Evolutionary conservation across 176 grass and related monocot genomes (phyloP).

Genomic region (Triticum turgidum): DNA sequence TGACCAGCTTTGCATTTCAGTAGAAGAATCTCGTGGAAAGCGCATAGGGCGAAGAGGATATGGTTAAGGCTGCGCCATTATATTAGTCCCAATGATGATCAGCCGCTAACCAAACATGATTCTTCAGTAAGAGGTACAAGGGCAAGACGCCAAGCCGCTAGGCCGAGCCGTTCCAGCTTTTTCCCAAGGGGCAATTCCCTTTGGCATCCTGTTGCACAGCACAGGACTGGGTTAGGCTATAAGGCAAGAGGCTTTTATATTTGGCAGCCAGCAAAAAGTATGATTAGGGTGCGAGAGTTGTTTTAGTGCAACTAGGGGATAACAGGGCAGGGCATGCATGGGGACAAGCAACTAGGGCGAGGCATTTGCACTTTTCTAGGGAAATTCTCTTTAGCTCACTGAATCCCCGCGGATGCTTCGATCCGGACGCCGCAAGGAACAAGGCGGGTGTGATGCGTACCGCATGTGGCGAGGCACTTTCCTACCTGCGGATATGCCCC

Average conservation of each 20-base stretch:
- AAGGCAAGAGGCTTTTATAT: conserved; percentile 30
- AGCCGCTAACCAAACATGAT: conserved; percentile 33
- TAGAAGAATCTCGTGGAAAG: conserved; percentile 67
- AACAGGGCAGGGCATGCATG: conserved; percentile 11
- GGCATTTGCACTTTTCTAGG: conserved; percentile 62
- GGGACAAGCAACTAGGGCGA: conserved; percentile 38
- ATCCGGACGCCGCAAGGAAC: conserved; percentile 47
- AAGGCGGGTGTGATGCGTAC: conserved; percentile 24
- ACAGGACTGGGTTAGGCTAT: background rate
- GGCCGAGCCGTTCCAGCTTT: conserved; percentile 49
- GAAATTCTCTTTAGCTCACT: conserved; percentile 46
- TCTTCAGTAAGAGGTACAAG: conserved; percentile 40
- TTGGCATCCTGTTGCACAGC: conserved; percentile 38
- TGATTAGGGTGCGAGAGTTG: background rate
- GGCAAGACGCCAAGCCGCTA: conserved; percentile 55
- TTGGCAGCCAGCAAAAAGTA: conserved; percentile 17
- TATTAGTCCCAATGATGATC: conserved; percentile 39
- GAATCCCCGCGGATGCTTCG: conserved; percentile 35
- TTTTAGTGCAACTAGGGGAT: conserved; percentile 42
- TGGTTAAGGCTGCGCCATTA: conserved; percentile 37
- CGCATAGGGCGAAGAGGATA: conserved; percentile 46
- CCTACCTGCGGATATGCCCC: conserved; percentile 56
- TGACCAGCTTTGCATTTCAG: conserved; percentile 17
- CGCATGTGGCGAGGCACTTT: conserved; percentile 51
- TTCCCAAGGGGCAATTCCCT: conserved; percentile 40